Conservation (phyloP, 331 rosid species). For the Phaseolus coccineus region DNA sequence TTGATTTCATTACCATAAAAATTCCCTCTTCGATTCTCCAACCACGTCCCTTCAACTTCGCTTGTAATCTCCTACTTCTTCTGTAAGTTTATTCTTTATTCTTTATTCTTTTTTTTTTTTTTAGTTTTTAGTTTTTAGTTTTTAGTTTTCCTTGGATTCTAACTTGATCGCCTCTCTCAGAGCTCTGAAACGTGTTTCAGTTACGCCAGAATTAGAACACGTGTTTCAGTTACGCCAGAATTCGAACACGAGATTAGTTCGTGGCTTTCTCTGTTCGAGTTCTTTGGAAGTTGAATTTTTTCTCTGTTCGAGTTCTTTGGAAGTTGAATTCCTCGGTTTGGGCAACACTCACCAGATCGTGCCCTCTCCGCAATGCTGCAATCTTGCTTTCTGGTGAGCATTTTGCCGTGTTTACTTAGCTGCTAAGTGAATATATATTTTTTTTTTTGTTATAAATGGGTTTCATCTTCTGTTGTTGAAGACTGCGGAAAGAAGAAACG, state of each 20-base stretch:
- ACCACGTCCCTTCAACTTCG: not conserved
- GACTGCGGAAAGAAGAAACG: not conserved
- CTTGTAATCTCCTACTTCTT: not conserved
- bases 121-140: not conserved
- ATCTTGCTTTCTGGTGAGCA: slow-evolving; percentile 52
- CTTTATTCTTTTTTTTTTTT: not conserved
- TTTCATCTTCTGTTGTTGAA: slow-evolving; percentile 14
- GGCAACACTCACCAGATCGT: not conserved
- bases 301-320: not conserved
- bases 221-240: not conserved
- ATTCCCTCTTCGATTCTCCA: not conserved
- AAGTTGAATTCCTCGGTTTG: not conserved
- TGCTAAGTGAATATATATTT: not conserved
- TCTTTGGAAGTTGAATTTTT: slow-evolving; percentile 5
- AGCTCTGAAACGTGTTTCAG: not conserved
- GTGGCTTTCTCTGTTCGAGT: slow-evolving; percentile 49
- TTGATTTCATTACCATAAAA: not conserved
- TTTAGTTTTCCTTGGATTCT: not conserved
- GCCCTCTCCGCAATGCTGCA: slow-evolving; percentile 27
- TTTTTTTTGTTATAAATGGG: not conserved
- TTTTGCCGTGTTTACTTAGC: not conserved
- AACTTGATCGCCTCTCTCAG: not conserved
- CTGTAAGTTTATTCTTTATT: not conserved
- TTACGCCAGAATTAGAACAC: slow-evolving; percentile 19
- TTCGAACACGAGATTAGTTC: slow-evolving; percentile 48